Percentiles rank a stretch among this genome's conserved stretches.
Conservation (phyloP, 495 filamentous ascomycete species). For the Penicillium atrosanguineum region DNA sequence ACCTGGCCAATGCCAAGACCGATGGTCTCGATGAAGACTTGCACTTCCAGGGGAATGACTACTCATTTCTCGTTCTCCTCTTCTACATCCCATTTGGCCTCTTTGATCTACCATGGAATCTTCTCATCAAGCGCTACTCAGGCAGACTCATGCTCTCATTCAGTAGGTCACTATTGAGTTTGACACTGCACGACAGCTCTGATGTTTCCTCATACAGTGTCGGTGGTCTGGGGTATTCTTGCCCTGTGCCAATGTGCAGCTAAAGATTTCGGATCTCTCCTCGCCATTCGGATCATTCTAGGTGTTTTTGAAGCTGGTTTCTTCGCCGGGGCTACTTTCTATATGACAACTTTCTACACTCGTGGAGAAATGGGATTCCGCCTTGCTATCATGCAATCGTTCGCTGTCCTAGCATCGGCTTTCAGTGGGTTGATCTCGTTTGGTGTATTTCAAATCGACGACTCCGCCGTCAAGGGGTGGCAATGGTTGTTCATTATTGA, state of each 20-base stretch:
- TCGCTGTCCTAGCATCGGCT: constrained; percentile 63
- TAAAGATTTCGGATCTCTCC: constrained; percentile 53
- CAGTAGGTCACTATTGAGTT: constrained; percentile 26
- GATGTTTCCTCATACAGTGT: constrained; percentile 31
- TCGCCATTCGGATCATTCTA: constrained; percentile 41
- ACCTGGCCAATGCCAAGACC: constrained; percentile 65
- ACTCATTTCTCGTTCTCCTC: constrained; percentile 64
- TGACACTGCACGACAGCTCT: constrained; percentile 3
- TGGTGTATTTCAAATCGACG: constrained; percentile 65
- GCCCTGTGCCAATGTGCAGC: constrained; percentile 41
- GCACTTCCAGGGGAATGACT: constrained; percentile 56
- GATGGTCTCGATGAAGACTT: constrained; percentile 51
- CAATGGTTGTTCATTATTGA: constrained; percentile 75
- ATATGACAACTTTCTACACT: constrained; percentile 51
- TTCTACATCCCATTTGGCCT: constrained; percentile 76
- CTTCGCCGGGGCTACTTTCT: constrained; percentile 60
- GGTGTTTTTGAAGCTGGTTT: constrained; percentile 64
- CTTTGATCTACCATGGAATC: constrained; percentile 57
- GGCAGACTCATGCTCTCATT: constrained; percentile 45
- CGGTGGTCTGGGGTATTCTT: constrained; percentile 46
- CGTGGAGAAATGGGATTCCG: constrained; percentile 67
- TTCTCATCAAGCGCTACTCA: constrained; percentile 56
- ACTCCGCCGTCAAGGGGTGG: constrained; percentile 54
- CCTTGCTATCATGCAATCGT: constrained; percentile 70
- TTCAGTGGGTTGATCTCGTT: constrained; percentile 66